These are phyloP conservation scores for Daldinia caldariorum DNA, from an alignment of 495 filamentous ascomycete genomes.

Conservation along the genomic window DNA sequence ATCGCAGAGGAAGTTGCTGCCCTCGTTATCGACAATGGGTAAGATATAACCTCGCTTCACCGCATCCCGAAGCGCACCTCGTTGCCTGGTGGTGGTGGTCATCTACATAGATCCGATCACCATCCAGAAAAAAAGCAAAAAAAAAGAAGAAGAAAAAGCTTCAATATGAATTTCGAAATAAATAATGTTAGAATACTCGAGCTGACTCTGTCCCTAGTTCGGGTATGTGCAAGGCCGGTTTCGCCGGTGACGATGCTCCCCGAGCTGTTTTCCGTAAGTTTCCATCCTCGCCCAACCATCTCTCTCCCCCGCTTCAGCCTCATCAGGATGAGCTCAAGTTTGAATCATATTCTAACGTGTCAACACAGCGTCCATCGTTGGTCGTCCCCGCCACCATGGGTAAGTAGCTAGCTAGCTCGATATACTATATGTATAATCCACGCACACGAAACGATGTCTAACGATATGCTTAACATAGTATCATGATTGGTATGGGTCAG, in stretches of 20 bases:
- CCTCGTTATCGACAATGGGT: constrained; percentile 99
- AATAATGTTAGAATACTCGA: constrained; percentile 24
- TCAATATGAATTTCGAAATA: constrained; percentile 18
- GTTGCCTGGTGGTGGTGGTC: constrained; percentile 27
- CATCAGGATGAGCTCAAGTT: constrained; percentile 23
- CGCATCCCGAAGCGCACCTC: constrained; percentile 47
- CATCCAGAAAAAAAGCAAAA: not conserved
- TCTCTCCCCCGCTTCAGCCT: constrained; percentile 45
- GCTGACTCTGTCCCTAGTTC: constrained; percentile 79
- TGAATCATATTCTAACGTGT: constrained; percentile 43
- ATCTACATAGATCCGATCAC: constrained; percentile 25
- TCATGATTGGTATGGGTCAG: constrained; percentile 99
- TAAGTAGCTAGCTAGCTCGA: constrained; percentile 62
- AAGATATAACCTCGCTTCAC: constrained; percentile 61
- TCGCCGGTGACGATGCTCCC: constrained; percentile 99
- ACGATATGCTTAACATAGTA: constrained; percentile 74
- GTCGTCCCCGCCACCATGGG: constrained; percentile 99
- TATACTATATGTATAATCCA: constrained; percentile 7
- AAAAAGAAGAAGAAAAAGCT: not conserved
- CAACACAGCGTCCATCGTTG: constrained; percentile 91
- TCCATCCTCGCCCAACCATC: constrained; percentile 41
- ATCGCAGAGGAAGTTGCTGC: constrained; percentile 97
- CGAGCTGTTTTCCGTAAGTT: constrained; percentile 99
- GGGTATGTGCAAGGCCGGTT: constrained; percentile 99
- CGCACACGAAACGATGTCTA: constrained; percentile 42